Conservation (phyloP, 192 early-diverging fungal species). For the Coemansia sp. region DNA sequence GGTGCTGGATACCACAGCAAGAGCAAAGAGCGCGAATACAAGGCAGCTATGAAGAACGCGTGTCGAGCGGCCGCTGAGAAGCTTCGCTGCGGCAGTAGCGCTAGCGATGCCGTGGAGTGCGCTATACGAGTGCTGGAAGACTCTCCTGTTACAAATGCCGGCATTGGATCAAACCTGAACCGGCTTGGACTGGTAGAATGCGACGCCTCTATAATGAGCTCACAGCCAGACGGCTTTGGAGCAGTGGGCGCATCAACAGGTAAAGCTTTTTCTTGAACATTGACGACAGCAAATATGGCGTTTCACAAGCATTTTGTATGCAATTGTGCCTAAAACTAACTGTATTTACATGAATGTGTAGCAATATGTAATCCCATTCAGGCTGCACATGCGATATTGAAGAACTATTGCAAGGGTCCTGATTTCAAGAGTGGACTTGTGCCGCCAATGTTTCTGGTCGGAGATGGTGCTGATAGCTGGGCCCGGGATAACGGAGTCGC, state of each 20-base stretch:
- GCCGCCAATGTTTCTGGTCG: conserved; percentile 58
- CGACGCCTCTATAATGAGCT: conserved; percentile 81
- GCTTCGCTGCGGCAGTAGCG: conserved; percentile 6
- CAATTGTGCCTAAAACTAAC: too few species aligned
- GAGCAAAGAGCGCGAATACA: conserved; percentile 16
- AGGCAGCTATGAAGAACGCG: conserved; percentile 22
- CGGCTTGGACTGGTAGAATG: conserved; percentile 73
- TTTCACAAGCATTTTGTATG: not conserved
- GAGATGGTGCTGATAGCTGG: conserved; percentile 57
- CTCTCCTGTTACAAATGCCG: conserved; percentile 57
- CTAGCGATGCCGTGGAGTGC: conserved; percentile 24
- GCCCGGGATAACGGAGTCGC: conserved; percentile 10
- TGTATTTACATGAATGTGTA: too few species aligned
- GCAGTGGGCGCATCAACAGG: conserved; percentile 70
- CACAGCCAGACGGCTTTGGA: conserved; percentile 64
- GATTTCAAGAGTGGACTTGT: conserved; percentile 43
- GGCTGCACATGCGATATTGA: conserved; percentile 52
- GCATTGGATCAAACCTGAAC: conserved; percentile 78
- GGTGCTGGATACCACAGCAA: conserved; percentile 38
- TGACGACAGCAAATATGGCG: conserved; percentile 12
- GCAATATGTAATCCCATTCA: conserved; percentile 68
- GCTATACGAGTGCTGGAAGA: conserved; percentile 49
- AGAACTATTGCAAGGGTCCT: conserved; percentile 19
- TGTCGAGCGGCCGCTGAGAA: conserved; percentile 19
- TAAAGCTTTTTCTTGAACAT: not conserved